Evolutionary conservation across 2,329 filamentous ascomycete genomes (phyloP), one percentile per base, ranked within the genome.

Genomic region (Sporothrix curviconia): DNA sequence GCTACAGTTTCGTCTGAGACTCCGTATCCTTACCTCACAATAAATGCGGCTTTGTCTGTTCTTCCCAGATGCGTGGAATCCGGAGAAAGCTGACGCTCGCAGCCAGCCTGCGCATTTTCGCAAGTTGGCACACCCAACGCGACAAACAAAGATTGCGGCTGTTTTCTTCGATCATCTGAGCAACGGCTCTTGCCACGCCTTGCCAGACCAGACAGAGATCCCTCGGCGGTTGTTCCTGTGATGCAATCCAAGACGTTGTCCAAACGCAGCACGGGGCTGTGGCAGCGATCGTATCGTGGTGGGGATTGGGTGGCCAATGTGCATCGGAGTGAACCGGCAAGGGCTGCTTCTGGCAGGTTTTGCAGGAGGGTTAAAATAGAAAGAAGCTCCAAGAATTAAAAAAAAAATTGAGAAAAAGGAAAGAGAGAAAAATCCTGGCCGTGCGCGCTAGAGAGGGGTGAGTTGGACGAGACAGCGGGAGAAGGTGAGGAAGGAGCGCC

Each of bases 261-360:
- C n/a, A 8, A 34, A 22, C 28, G 14, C n/a, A 34, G 32, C 8
- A 11, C 44, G 25, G 28, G 28, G 17, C 32, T 39, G 47, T 37
- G 47, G 47, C 32, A 37, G 47, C n/a, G 32, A 51, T 51, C 12
- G 30, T 39, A 8, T n/a, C n/a, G n/a, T n/a, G n/a, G n/a, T n/a
- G n/a, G n/a, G n/a, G n/a, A n/a, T n/a, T 19, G 40, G 30, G 32
- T 44, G 54, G 58, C 49, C 57, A 56, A 55, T 51, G 19, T 12
- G 50, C 50, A 52, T 58, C 58, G 55, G 57, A 60, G 43, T 53
- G 57, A 59, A 58, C 57, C 60, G 55, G 57, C 55, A 58, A 37
- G 55, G 15, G 40, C 52, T n/a, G n/a, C n/a, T n/a, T n/a, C n/a
- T 28, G 2, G 2, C 34, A 3, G 4, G 22, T 19, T 52, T 24